Evolutionary conservation across 768 basidiomycete species (phyloP).

Genomic region (Cystofilobasidium macerans): DNA sequence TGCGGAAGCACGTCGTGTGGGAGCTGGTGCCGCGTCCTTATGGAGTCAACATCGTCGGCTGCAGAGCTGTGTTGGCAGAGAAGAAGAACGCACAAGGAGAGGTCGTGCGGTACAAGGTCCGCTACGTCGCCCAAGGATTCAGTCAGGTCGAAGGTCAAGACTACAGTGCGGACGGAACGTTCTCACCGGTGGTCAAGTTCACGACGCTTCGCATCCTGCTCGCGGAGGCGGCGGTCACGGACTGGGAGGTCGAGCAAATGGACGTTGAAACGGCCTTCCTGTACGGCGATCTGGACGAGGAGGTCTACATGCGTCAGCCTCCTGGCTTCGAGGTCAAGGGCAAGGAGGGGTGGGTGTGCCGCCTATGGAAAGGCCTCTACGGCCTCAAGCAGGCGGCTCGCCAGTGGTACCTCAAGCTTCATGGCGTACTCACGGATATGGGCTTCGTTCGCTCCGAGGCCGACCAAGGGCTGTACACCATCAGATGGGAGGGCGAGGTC

Average conservation of each 20-base stretch:
- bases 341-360: constrained; percentile 5
- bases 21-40: background rate
- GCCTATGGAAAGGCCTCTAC: constrained; percentile 22
- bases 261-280: constrained; percentile 25
- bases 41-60: constrained; percentile 1
- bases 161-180: constrained; percentile 1
- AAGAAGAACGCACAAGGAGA: background rate
- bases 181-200: background rate
- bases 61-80: too few species aligned
- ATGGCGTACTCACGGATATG: background rate
- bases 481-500: constrained; percentile 13
- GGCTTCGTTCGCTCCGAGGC: constrained; percentile 3
- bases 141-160: constrained; percentile 21
- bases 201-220: constrained; percentile 10
- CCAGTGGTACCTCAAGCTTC: constrained; percentile 16
- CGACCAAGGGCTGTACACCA: constrained; percentile 13
- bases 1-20: constrained; percentile 1
- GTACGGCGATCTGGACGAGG: constrained; percentile 9
- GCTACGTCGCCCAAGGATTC: constrained; percentile 20
- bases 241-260: constrained; percentile 3
- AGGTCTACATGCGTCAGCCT: constrained; percentile 1
- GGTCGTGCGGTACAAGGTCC: background rate
- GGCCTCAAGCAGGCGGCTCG: constrained; percentile 22
- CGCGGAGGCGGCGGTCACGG: background rate
- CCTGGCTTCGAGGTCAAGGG: background rate